These are phyloP conservation scores for Evernia prunastri DNA, from an alignment of 495 filamentous ascomycete species.

Conservation along the genomic window DNA sequence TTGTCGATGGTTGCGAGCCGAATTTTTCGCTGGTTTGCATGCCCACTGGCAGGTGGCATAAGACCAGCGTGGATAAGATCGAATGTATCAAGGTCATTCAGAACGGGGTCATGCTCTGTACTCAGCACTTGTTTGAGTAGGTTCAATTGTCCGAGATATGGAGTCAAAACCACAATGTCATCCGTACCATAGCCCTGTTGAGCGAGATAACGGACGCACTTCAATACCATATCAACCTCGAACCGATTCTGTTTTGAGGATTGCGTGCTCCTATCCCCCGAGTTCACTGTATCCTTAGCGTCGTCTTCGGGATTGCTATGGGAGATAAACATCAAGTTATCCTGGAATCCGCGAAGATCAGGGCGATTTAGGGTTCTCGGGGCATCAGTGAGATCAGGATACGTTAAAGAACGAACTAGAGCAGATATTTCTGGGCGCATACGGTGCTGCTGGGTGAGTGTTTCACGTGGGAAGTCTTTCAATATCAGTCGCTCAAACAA, in stretches of 20 bases:
- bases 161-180: conserved; percentile 64
- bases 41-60: conserved; percentile 47
- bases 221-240: conserved; percentile 62
- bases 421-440: conserved; percentile 66
- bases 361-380: conserved; percentile 45
- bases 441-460: conserved; percentile 57
- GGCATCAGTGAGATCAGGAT: conserved; percentile 58
- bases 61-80: conserved; percentile 64
- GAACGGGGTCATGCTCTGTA: conserved; percentile 50
- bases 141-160: conserved; percentile 64
- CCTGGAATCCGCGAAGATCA: conserved; percentile 50
- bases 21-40: conserved; percentile 45
- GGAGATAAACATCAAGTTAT: conserved; percentile 60
- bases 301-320: conserved; percentile 51
- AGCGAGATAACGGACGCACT: conserved; percentile 62
- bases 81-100: conserved; percentile 64
- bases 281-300: conserved; percentile 40
- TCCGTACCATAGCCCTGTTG: conserved; percentile 70
- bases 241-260: conserved; percentile 57
- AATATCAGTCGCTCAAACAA: conserved; percentile 65
- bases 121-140: conserved; percentile 50
- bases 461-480: conserved; percentile 47
- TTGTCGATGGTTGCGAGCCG: conserved; percentile 69
- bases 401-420: conserved; percentile 53
- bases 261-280: conserved; percentile 43